Conservation (phyloP, 1,139 yeast species). For the Pneumocystis sp. region DNA sequence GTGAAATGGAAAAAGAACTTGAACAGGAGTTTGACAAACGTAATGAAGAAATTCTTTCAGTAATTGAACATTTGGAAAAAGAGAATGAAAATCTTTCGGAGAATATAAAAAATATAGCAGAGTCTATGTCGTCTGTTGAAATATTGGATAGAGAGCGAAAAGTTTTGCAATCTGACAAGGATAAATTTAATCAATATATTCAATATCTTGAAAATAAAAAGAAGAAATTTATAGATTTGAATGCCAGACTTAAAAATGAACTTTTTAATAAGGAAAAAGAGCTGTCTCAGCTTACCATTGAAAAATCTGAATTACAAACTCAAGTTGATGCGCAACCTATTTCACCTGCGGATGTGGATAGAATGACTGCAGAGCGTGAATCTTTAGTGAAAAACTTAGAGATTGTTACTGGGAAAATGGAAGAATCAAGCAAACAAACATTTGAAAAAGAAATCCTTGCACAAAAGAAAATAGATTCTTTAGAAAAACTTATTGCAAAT, state of each 20-base stretch:
- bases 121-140: constrained; percentile 30
- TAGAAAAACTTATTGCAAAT: constrained; percentile 38
- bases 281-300: constrained; percentile 31
- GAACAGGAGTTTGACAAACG: constrained; percentile 37
- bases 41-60: constrained; percentile 30
- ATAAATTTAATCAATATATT: constrained; percentile 56
- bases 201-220: constrained; percentile 51
- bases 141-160: constrained; percentile 40
- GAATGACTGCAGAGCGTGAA: constrained; percentile 47
- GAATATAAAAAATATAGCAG: constrained; percentile 22
- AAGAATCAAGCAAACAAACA: constrained; percentile 25
- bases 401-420: constrained; percentile 31
- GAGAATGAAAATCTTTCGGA: constrained; percentile 28
- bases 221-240: constrained; percentile 41
- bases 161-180: constrained; percentile 57
- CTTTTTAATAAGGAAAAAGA: constrained; percentile 35
- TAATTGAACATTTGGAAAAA: constrained; percentile 30
- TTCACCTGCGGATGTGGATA: constrained; percentile 47
- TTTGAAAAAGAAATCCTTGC: constrained; percentile 36
- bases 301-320: constrained; percentile 33
- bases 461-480: constrained; percentile 34
- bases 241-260: constrained; percentile 43
- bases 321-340: constrained; percentile 42
- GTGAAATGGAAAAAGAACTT: constrained; percentile 42
- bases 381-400: constrained; percentile 45